Evolutionary conservation across 306 rosid species (phyloP), one percentile per base, ranked within the genome.

Genomic region (Begonia loranthoides): DNA sequence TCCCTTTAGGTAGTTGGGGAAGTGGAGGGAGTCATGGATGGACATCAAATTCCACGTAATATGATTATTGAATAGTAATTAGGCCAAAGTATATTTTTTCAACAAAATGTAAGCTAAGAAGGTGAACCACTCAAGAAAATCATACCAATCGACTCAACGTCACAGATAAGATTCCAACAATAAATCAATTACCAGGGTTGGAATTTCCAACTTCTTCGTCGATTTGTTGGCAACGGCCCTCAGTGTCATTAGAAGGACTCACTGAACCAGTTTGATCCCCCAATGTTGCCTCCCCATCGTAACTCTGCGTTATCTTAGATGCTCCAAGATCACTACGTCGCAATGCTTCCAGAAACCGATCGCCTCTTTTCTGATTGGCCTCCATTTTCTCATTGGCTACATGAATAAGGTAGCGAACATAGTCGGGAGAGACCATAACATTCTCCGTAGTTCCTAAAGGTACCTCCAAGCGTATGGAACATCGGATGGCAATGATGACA

Each of bases 321-420:
- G 59, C 65, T 12, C 24, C 56, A 21, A 59, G 60, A 17, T 53
- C 68, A 66, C 45, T 71, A 50, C 60, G 60, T 17, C 9, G 76
- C 66, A 85, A 53, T 52, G 83, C 45, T 21, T 10, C 56, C n/a
- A 67, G 56, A 64, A 90, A 85, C 55, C 85, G 83, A 9, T 80
- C 83, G n/a, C 94, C 76, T 56, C 97, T 72, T 58, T 51, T 70
- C 75, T 75, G 49, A 66, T 85, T 85, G 0, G 92, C 86, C 65
- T 77, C 94, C 92, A 90, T 82, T 66, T 90, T 90, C 51, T 72
- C 73, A 59, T 90, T 90, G 0, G 92, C 97, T 10, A 85, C 72
- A 33, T 39, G 58, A 49, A 90, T 79, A 49, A 90, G 82, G 66
- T 66, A 85, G 21, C 81, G 50, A 8, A 90, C 76, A 52, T 85